These are phyloP conservation scores for Mycena chlorophos DNA, from an alignment of 768 basidiomycete species.

Conservation along the genomic window DNA sequence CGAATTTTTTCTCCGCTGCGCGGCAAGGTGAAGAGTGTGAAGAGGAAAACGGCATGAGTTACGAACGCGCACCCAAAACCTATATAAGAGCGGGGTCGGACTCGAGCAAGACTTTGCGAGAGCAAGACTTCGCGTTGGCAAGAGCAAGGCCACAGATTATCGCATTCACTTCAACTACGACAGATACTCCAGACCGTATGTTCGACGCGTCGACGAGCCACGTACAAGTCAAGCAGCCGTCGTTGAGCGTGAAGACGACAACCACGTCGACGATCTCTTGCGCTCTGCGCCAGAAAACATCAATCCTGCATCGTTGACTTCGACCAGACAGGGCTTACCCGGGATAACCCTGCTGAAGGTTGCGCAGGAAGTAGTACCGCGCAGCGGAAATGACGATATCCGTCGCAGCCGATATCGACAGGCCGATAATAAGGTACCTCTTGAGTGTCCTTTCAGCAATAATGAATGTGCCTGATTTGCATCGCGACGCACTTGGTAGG, in stretches of 20 bases:
- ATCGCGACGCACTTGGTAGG: neutral
- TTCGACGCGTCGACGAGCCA: neutral
- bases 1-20: too few species aligned
- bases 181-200: too few species aligned
- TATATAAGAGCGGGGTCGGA: too few species aligned
- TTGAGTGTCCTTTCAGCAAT: neutral
- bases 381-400: slow-evolving; percentile 11
- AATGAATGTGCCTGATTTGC: neutral
- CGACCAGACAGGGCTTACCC: slow-evolving; percentile 1
- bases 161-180: too few species aligned
- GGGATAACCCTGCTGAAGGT: slow-evolving; percentile 11
- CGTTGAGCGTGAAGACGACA: slow-evolving; percentile 13
- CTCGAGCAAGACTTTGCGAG: too few species aligned
- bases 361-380: slow-evolving; percentile 16
- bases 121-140: too few species aligned
- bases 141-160: too few species aligned
- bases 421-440: neutral
- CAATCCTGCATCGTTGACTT: neutral
- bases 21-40: too few species aligned
- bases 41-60: too few species aligned
- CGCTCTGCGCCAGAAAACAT: slow-evolving; percentile 4
- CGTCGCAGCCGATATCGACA: slow-evolving; percentile 19
- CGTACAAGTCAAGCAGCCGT: slow-evolving; percentile 12
- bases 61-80: too few species aligned
- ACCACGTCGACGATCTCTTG: slow-evolving; percentile 10